Evolutionary conservation across 2,329 filamentous ascomycete species (phyloP).

Genomic region (Cladosporium sp.): DNA sequence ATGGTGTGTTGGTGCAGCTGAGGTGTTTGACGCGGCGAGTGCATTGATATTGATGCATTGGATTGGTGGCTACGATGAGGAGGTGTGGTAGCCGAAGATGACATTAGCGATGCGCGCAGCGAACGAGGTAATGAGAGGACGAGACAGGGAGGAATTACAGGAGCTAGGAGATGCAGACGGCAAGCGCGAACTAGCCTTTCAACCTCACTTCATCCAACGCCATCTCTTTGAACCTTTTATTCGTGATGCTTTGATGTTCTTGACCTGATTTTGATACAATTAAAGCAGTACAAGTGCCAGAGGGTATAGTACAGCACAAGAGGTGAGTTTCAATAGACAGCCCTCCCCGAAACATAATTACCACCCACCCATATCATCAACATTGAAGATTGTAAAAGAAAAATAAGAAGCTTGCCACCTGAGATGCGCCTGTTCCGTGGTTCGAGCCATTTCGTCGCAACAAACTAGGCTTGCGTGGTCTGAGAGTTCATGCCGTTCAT

Average conservation of each 20-base stretch:
- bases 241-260: neutral
- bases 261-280: slow-evolving; percentile 6
- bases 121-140: neutral
- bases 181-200: neutral
- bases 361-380: neutral
- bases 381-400: neutral
- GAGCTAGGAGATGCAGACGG: neutral
- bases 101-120: neutral
- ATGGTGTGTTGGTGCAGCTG: neutral
- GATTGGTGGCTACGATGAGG: neutral
- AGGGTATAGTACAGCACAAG: slow-evolving; percentile 13
- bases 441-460: neutral
- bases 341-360: neutral
- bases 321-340: neutral
- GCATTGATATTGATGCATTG: neutral
- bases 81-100: neutral
- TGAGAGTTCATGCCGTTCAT: slow-evolving; percentile 10
- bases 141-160: neutral
- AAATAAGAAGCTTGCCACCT: neutral
- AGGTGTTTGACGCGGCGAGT: no score
- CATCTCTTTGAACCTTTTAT: neutral
- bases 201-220: neutral
- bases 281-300: slow-evolving; percentile 1
- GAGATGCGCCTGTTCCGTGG: neutral
- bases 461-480: neutral